Base-by-base conservation (phyloP, 2,329 filamentous ascomycete species). In the Colletotrichum sp. region DNA sequence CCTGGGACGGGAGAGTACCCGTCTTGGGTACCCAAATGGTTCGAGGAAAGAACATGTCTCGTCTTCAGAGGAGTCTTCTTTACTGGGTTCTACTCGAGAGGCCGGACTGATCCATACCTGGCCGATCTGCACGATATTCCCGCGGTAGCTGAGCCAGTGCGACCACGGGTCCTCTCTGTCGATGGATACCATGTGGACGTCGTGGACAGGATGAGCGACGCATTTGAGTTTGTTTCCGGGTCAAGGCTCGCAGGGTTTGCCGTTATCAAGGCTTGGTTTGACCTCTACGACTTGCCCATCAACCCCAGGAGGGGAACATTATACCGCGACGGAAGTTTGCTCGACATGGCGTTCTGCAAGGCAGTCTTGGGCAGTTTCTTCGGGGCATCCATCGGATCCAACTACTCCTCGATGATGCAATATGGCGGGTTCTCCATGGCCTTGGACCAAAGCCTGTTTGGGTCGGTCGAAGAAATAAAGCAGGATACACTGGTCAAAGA, bases 11-110 rank as follows among this genome's bases (percentile, higher is more conserved):
- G 72, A n/a, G 72, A 67, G 6, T 78, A 71, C 39, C 77, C 76
- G 5, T 77, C 76, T 18, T 78, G 76, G 77, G 72, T 78, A 16
- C 77, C 77, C 21, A 77, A 77, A 34, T 77, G 77, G 76, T 76
- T 77, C 30, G 72, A 77, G n/a, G 26, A 10, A n/a, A 64, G 63
- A 15, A 68, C 65, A 3, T 77, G 32, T 6, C 59, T 66, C 16
- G 69, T 71, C 7, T 72, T 77, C 24, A 70, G 57, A 28, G 76
- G 65, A 6, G 76, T 65, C 15, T 76, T 62, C 59, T 57, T 77
- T 44, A 72, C 77, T 26, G 77, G 77, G 9, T 70, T 78, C 18
- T 76, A 60, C 28, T 60, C 72, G 10, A 70, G 69, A 21, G 72
- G 72, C 13, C 76, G 71, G 10, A 70, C 65, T 52, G 44, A 21